These are phyloP conservation scores for Penicillium thymicola DNA, from an alignment of 2,329 filamentous ascomycete genomes.

Conservation along the genomic window DNA sequence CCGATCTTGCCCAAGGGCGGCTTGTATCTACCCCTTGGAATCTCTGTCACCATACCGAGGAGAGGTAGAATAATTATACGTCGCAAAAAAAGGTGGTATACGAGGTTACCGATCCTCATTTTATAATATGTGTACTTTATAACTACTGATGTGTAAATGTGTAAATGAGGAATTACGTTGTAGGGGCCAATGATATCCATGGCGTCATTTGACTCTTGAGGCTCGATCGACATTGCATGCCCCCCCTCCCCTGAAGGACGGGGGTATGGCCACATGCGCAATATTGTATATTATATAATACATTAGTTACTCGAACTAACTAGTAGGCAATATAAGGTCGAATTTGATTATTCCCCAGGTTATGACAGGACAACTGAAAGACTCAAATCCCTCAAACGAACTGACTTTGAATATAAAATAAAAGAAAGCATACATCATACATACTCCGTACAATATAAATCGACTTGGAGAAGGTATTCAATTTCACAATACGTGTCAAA, in stretches of 20 bases:
- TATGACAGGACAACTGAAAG: not conserved
- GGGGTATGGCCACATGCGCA: slow-evolving; percentile 3
- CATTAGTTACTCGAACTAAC: not conserved
- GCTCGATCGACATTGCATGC: slow-evolving; percentile 36
- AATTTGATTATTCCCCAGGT: not conserved
- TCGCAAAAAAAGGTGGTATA: not conserved
- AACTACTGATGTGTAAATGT: not conserved
- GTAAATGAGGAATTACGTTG: not conserved
- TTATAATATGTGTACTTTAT: not conserved
- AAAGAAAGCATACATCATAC: not conserved
- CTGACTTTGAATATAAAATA: not conserved
- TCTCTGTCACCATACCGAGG: not conserved
- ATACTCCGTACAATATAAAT: not conserved
- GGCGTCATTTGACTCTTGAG: slow-evolving; percentile 24
- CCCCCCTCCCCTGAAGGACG: slow-evolving; percentile 19
- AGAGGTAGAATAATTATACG: not conserved
- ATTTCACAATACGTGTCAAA: slow-evolving; percentile 15
- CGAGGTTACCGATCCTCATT: not conserved
- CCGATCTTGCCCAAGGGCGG: slow-evolving; percentile 4
- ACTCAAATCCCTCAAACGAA: not conserved
- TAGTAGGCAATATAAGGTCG: not conserved
- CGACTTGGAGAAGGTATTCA: too few species aligned
- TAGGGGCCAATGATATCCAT: slow-evolving; percentile 14
- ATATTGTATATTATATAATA: not conserved
- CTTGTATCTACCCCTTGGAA: not conserved